Evolutionary conservation across 441 rosid species (phyloP).

Genomic region (Populus hybrid): DNA sequence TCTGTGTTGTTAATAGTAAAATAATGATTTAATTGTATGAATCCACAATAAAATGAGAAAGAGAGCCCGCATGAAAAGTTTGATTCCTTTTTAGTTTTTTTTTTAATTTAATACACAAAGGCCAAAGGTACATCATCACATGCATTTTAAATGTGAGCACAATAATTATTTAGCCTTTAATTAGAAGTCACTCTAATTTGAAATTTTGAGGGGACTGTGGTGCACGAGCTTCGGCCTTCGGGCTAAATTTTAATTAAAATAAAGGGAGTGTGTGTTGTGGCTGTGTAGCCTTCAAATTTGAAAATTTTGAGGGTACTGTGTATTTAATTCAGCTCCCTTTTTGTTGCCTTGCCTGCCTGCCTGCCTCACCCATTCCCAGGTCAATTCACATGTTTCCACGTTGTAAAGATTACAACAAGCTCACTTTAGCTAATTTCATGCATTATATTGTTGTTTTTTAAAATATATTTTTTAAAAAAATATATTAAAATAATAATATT

Average conservation of each 20-base stretch:
- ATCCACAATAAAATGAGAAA: too few species aligned
- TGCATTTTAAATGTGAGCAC: too few species aligned
- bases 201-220: not conserved
- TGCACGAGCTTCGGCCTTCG: not conserved
- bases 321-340: not conserved
- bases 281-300: not conserved
- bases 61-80: too few species aligned
- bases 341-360: not conserved
- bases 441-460: too few species aligned
- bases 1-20: too few species aligned
- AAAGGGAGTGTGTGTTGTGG: not conserved
- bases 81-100: too few species aligned
- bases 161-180: too few species aligned
- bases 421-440: not conserved
- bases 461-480: too few species aligned
- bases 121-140: too few species aligned
- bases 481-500: too few species aligned
- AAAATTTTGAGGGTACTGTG: not conserved
- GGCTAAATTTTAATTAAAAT: not conserved
- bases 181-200: not conserved
- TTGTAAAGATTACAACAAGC: not conserved
- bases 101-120: too few species aligned
- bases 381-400: not conserved
- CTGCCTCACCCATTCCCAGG: not conserved
- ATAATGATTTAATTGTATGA: too few species aligned